phyloP scores from a whole-genome alignment of 1,284 basidiomycete genomes.

The Moesziomyces parantarcticus region DNA sequence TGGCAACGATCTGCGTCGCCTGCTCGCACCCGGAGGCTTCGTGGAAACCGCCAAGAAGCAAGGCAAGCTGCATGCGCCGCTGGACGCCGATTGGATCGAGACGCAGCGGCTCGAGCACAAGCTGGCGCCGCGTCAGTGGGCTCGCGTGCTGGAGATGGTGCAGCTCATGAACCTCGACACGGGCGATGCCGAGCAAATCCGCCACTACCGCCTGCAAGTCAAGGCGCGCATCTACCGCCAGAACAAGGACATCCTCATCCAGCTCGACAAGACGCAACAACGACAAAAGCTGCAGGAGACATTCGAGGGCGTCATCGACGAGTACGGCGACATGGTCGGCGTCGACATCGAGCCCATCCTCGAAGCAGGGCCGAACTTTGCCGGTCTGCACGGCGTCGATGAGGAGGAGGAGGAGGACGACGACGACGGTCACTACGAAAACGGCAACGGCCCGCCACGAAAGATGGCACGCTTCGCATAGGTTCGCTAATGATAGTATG shows the following conservation, averaged over 20 bases:
- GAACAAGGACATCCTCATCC: constrained; percentile 89
- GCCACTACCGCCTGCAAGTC: constrained; percentile 76
- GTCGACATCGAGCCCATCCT: constrained; percentile 58
- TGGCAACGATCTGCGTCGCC: constrained; percentile 85
- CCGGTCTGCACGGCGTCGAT: constrained; percentile 10
- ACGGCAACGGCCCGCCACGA: constrained; percentile 30
- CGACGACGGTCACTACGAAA: constrained; percentile 21
- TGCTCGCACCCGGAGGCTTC: constrained; percentile 77
- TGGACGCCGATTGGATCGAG: constrained; percentile 82
- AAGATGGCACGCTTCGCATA: constrained; percentile 47
- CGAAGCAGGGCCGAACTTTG: constrained; percentile 20
- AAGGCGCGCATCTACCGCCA: constrained; percentile 91
- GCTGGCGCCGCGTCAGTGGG: constrained; percentile 93
- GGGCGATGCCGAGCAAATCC: constrained; percentile 73
- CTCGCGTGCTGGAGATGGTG: constrained; percentile 90
- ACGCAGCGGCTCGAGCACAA: constrained; percentile 83
- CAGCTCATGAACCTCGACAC: constrained; percentile 79
- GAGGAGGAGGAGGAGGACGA: constrained; percentile 31
- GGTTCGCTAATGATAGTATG: not conserved
- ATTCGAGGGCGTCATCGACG: constrained; percentile 85
- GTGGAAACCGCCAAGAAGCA: constrained; percentile 66
- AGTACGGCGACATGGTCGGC: constrained; percentile 82
- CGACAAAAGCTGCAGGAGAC: constrained; percentile 92
- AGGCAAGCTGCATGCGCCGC: constrained; percentile 78
- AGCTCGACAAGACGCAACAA: constrained; percentile 85